These are phyloP conservation scores for Plasmodium inui DNA, from an alignment of 169 alveolate species.

Conservation along the genomic window DNA sequence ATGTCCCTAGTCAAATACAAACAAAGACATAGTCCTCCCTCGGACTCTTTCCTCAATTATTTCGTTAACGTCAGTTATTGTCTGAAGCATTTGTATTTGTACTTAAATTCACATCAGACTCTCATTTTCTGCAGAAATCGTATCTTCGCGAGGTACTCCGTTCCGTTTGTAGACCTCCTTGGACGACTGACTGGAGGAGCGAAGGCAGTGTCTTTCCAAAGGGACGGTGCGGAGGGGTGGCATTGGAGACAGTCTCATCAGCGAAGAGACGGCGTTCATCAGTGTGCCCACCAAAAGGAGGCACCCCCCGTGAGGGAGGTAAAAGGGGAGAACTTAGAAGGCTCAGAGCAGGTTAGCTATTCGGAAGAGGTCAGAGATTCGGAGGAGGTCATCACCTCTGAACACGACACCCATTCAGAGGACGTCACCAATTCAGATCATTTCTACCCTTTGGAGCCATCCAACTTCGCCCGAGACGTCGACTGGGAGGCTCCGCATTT, in stretches of 20 bases:
- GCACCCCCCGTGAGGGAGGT: no score
- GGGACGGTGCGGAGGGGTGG: no score
- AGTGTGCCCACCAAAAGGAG: no score
- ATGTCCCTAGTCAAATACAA: constrained; percentile 16
- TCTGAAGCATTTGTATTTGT: constrained; percentile 18
- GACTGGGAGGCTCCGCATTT: neutral
- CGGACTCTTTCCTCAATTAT: constrained; percentile 19
- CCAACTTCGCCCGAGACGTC: neutral
- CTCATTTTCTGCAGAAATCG: neutral
- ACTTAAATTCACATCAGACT: constrained; percentile 5
- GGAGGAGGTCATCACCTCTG: no score
- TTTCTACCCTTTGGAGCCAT: neutral
- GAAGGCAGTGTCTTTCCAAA: no score
- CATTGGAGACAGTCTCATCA: no score
- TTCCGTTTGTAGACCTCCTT: constrained; percentile 2
- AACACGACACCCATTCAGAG: no score
- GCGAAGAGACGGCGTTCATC: no score
- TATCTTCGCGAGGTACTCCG: constrained; percentile 21
- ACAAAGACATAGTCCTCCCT: neutral
- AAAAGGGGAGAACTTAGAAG: no score
- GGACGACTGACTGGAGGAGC: neutral
- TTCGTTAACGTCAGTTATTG: constrained; percentile 43
- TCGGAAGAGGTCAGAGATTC: no score
- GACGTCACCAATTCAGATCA: no score
- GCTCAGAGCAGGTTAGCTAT: no score